Evolutionary conservation across 805 yeast genomes (phyloP).

Genomic region (Saccharomycopsis babjevae): DNA sequence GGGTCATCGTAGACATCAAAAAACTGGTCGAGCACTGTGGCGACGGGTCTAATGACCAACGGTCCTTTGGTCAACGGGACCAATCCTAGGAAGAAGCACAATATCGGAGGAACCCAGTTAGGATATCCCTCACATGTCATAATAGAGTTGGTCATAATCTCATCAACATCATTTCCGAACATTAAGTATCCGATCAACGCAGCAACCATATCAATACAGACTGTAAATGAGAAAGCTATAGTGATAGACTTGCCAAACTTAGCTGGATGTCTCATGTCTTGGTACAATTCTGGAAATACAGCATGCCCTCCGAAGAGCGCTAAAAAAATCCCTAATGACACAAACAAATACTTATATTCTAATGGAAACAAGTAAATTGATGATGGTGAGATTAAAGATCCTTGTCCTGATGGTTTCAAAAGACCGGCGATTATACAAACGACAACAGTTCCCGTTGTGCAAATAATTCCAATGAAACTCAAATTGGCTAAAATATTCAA

Average conservation of each 20-base stretch:
- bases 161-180: constrained; percentile 64
- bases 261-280: constrained; percentile 64
- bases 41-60: constrained; percentile 59
- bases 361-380: constrained; percentile 33
- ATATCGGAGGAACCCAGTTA: constrained; percentile 32
- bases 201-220: constrained; percentile 48
- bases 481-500: constrained; percentile 44
- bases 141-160: constrained; percentile 71
- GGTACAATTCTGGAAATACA: constrained; percentile 64
- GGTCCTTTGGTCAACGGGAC: constrained; percentile 75
- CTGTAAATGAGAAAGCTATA: constrained; percentile 48
- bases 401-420: constrained; percentile 35
- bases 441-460: constrained; percentile 41
- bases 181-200: constrained; percentile 62
- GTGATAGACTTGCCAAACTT: constrained; percentile 45
- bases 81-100: constrained; percentile 40
- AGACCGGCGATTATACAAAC: constrained; percentile 40
- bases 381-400: constrained; percentile 39
- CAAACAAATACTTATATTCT: constrained; percentile 29
- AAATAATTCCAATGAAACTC: constrained; percentile 45
- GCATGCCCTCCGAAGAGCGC: constrained; percentile 86
- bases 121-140: constrained; percentile 64
- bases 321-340: constrained; percentile 54
- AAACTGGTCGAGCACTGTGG: constrained; percentile 45
- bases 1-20: constrained; percentile 5